Percentiles rank a stretch among this genome's conserved stretches.
These are phyloP conservation scores for Arctium minus DNA, from an alignment of 129 eudicot species.

Conservation along the genomic window DNA sequence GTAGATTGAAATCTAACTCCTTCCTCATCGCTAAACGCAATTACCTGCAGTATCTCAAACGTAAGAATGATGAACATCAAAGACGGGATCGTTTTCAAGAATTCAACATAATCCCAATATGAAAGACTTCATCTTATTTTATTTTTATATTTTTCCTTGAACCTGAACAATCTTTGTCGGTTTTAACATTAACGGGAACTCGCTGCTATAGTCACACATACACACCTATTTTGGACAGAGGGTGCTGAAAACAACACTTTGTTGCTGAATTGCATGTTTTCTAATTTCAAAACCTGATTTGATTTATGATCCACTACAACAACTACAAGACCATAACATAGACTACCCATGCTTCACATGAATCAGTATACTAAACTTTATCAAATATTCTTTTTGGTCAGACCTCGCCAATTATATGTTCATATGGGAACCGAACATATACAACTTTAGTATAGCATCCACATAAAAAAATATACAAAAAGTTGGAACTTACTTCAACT, in stretches of 20 bases:
- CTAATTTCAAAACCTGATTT: neutral
- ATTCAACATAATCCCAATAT: neutral
- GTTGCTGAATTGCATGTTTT: neutral
- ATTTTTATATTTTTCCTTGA: neutral
- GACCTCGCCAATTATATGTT: neutral
- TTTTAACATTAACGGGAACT: too few species aligned
- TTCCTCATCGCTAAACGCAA: conserved; percentile 98
- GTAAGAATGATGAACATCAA: conserved; percentile 13
- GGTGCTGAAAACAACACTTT: neutral
- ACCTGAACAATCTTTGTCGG: neutral
- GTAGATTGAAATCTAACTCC: conserved; percentile 96
- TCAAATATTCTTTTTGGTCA: neutral
- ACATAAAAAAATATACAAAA: neutral
- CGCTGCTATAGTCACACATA: neutral
- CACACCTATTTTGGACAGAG: neutral
- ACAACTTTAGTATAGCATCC: neutral
- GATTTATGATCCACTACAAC: neutral
- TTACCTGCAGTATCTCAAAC: conserved; percentile 45
- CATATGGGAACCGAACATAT: neutral
- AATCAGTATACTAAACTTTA: neutral
- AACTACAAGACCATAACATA: neutral
- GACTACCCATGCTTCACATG: neutral
- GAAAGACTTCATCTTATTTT: neutral
- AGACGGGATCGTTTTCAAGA: neutral
- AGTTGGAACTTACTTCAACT: conserved; percentile 57